These are phyloP conservation scores for Xylariales sp. DNA, from an alignment of 2,329 filamentous ascomycete species.

Conservation along the genomic window DNA sequence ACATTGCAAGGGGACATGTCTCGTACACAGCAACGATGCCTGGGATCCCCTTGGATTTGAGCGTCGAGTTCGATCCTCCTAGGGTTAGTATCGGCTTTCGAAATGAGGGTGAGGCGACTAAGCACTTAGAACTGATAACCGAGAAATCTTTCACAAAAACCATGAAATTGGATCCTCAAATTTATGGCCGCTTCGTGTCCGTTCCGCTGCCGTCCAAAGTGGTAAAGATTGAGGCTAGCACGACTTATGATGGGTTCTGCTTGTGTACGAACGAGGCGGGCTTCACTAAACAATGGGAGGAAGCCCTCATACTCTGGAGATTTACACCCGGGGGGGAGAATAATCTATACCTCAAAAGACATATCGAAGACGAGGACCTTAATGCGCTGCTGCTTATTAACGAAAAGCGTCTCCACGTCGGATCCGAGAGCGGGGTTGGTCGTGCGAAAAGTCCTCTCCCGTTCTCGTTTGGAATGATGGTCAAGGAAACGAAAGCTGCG, in stretches of 20 bases:
- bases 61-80: not conserved
- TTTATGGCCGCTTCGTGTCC: not conserved
- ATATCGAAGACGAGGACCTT: not conserved
- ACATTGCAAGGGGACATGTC: not conserved
- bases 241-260: not conserved
- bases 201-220: slow-evolving; percentile 7
- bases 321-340: not conserved
- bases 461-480: no score
- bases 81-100: slow-evolving; percentile 10
- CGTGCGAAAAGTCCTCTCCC: no score
- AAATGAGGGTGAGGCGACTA: not conserved
- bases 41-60: not conserved
- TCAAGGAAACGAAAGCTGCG: no score
- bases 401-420: no score
- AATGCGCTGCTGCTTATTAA: not conserved
- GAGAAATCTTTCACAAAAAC: not conserved
- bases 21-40: not conserved
- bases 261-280: not conserved
- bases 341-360: slow-evolving; percentile 1
- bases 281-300: slow-evolving; percentile 1
- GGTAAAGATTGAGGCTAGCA: not conserved
- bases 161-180: not conserved
- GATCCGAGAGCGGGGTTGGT: no score
- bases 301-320: slow-evolving; percentile 3
- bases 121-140: not conserved